Evolutionary conservation across 139 green algal species (phyloP).

Genomic region (Gonium pectorale): DNA sequence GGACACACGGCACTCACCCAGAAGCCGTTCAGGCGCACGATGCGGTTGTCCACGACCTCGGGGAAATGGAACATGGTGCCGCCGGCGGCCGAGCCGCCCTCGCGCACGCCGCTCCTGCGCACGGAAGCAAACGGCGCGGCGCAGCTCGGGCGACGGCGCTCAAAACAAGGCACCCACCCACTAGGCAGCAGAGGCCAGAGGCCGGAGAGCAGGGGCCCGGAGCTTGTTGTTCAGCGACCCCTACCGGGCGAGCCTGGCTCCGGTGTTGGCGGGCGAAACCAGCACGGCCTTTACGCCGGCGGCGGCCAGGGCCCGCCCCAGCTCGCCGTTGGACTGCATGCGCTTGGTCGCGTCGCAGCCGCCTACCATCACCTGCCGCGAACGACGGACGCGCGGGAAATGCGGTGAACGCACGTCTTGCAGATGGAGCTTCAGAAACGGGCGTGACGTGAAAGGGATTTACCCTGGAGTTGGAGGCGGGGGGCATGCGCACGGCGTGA

Average conservation of each 20-base stretch:
- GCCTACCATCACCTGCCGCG: conserved; percentile 45
- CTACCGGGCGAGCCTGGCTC: neutral
- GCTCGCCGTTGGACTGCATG: conserved; percentile 48
- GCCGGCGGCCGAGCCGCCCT: neutral
- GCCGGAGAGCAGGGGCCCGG: too few species aligned
- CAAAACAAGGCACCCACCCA: too few species aligned
- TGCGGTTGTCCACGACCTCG: conserved; percentile 54
- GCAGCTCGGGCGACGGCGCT: neutral
- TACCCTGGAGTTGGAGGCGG: too few species aligned
- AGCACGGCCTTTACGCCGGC: neutral
- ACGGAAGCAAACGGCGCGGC: neutral
- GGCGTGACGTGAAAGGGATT: too few species aligned
- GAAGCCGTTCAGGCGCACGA: conserved; percentile 52
- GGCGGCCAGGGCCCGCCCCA: conserved; percentile 42
- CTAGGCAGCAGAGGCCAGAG: too few species aligned
- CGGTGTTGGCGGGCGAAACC: neutral
- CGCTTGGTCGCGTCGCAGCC: conserved; percentile 64
- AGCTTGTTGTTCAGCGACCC: neutral
- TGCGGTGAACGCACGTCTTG: neutral
- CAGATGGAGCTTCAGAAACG: neutral
- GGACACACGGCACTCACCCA: conserved; percentile 48
- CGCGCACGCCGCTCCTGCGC: neutral
- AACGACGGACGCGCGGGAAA: neutral
- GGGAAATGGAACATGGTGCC: conserved; percentile 62
- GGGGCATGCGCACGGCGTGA: too few species aligned